Evolutionary conservation across 805 yeast genomes (phyloP), one percentile per base, ranked within the genome.

Genomic region (Cephaloascus fragrans): DNA sequence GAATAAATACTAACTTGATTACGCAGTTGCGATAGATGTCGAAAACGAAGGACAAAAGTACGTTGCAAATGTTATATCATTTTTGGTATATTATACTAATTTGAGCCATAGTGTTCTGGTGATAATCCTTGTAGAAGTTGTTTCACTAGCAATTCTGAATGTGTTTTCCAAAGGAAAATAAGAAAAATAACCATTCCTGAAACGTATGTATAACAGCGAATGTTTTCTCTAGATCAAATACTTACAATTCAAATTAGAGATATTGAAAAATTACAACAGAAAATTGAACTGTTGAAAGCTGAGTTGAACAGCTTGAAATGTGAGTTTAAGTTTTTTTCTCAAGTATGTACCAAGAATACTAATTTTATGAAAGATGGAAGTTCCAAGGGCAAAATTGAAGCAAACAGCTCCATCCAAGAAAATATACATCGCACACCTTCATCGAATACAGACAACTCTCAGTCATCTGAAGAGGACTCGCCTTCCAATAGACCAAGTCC

Each of bases 101-200:
- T 10, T 26, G n/a, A n/a, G n/a, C n/a, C n/a, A 23, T 16, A 53
- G 37, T 57, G 62, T 35, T 41, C 54, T 2, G 61, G 61, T 1
- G 42, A 39, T 9, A 35, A 35, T 14, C 62, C 62, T 1, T 57
- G 62, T 38, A 39, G 40, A 14, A 19, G 48, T 1, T 57, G 61
- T 37, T 12, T 37, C 3, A 32, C 37, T 3, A 39, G 43, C 2
- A 43, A 46, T 4, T 16, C 23, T 3, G 47, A 42, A 29, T 57
- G 62, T 43, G 39, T 44, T 15, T 56, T 48, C 28, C 46, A 49
- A 16, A 38, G 52, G 34, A 55, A 51, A 37, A 48, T 54, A 14
- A 47, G 46, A 38, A 42, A 43, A 36, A 38, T 56, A 1, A 36
- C 36, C 16, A 44, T 56, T 3, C 39, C 38, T 16, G 58, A 56